Percentiles rank a stretch among this genome's conserved stretches.
phyloP scores from a whole-genome alignment of 305 asterid genomes.

The Solanum hybrid region DNA sequence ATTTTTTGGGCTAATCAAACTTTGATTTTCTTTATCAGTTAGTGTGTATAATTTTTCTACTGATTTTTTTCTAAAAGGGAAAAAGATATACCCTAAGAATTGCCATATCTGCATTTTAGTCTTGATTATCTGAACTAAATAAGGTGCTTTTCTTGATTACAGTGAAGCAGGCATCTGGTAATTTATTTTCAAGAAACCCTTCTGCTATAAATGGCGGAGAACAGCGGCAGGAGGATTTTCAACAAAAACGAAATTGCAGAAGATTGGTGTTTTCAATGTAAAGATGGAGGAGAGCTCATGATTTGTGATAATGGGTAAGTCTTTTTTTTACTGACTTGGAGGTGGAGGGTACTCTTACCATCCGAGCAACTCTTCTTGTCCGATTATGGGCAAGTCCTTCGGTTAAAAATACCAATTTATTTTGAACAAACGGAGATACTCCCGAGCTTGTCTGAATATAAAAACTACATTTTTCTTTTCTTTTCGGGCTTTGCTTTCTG shows the following conservation, averaged over 20 bases:
- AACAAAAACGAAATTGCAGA: constrained; percentile 18
- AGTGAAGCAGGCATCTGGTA: neutral
- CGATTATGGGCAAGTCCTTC: neutral
- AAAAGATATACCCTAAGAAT: neutral
- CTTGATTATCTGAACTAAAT: neutral
- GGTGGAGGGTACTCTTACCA: neutral
- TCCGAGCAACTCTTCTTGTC: neutral
- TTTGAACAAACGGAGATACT: neutral
- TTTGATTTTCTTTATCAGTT: neutral
- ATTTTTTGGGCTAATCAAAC: neutral
- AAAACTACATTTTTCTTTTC: neutral
- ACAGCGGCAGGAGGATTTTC: neutral
- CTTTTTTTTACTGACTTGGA: neutral
- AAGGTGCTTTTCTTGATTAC: neutral
- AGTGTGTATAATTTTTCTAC: neutral
- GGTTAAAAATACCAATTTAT: neutral
- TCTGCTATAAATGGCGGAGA: constrained; percentile 7
- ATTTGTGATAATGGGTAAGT: constrained; percentile 22
- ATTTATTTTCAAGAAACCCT: neutral
- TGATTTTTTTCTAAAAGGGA: neutral
- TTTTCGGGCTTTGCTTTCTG: neutral
- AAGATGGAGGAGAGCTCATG: constrained; percentile 29
- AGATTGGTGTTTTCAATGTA: constrained; percentile 27
- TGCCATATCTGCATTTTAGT: neutral
- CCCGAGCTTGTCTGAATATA: neutral